Base-by-base conservation (phyloP, 1,284 basidiomycete species). In the Heterobasidion irregulare region DNA sequence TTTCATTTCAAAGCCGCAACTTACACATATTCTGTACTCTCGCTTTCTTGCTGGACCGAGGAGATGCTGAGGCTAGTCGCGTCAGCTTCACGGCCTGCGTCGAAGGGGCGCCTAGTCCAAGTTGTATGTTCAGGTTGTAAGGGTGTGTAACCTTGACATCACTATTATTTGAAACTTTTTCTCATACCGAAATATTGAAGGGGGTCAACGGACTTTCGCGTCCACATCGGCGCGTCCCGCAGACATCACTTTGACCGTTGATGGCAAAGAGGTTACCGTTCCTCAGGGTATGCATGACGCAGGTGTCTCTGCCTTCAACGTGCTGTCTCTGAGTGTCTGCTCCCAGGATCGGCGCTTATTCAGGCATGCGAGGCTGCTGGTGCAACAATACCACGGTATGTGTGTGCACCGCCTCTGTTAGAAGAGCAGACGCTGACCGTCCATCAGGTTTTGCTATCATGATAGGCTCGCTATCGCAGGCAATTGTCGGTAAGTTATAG, bases 311-410 rank as follows among this genome's bases (percentile, higher is more conserved):
- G 50, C 41, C 13, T 33, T 34, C 47, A n/a, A 53, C 32, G 52
- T n/a, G n/a, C 38, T 48, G 35, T 48, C 51, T 57, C 58, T 63
- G 60, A 56, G 58, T 36, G 44, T 58, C 35, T 19, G 54, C 56
- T 53, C 51, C 57, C 58, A 92, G 92, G 94, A 52, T 89, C 92
- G 61, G 92, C 95, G 26, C 79, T 99, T 64, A 98, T 98, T 69
- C 96, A 98, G 75, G 96, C 96, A 56, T 98, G 96, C 72, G 89
- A 92, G 68, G 89, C 88, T 58, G 90, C 90, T 55, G 89, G 89
- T 50, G 78, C 87, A 45, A 75, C 80, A 54, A 83, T 92, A 70
- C 89, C 89, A 56, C 76, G 88, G 86, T 89, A 62, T 57, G 77
- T 69, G 57, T 51, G 44, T 50, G 46, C 18, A 19, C 8, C 16